These are phyloP conservation scores for Phyllosticta citriasiana DNA, from an alignment of 2,329 filamentous ascomycete species.

Conservation along the genomic window DNA sequence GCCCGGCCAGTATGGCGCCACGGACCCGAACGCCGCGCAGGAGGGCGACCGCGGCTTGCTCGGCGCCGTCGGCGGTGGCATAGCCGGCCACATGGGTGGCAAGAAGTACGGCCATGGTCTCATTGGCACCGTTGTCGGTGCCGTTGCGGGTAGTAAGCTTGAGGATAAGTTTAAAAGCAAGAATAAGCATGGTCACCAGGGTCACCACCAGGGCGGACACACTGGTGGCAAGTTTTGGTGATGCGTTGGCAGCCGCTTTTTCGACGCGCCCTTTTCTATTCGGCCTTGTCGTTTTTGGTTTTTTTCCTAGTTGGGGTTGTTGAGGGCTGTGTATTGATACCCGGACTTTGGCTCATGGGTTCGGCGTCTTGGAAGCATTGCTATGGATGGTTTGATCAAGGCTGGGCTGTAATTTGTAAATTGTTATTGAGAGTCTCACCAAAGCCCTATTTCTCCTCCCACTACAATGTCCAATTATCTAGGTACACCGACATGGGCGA, in stretches of 20 bases:
- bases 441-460: not conserved
- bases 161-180: slow-evolving; percentile 42
- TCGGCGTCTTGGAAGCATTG: not conserved
- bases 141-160: slow-evolving; percentile 44
- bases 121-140: slow-evolving; percentile 48
- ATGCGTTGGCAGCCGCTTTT: not conserved
- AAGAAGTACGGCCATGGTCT: slow-evolving; percentile 47
- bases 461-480: not conserved
- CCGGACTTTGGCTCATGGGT: not conserved
- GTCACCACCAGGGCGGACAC: not conserved
- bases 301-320: not conserved
- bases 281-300: not conserved
- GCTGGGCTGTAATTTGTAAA: not conserved
- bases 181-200: slow-evolving; percentile 11
- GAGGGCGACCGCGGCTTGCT: slow-evolving; percentile 49
- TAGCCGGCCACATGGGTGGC: slow-evolving; percentile 47
- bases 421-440: not conserved
- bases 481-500: too few relatives aligned
- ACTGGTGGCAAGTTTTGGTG: slow-evolving; percentile 1
- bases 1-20: slow-evolving; percentile 23
- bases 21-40: slow-evolving; percentile 29
- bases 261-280: not conserved
- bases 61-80: slow-evolving; percentile 46
- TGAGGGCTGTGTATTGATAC: not conserved
- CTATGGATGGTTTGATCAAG: not conserved